phyloP scores from a whole-genome alignment of 495 filamentous ascomycete species.

The Elaphomyces granulatus region DNA sequence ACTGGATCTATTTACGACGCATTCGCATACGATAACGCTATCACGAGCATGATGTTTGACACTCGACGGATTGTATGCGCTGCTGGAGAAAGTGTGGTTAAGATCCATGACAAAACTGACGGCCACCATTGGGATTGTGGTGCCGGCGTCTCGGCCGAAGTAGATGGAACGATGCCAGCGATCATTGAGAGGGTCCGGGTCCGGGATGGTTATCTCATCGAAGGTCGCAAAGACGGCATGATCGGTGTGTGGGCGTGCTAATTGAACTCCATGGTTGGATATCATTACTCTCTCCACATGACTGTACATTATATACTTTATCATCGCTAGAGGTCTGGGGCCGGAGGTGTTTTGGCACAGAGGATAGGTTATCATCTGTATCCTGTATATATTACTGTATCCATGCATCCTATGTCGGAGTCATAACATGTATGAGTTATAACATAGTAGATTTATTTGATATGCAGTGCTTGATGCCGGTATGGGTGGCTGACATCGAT shows the following conservation, averaged over 20 bases:
- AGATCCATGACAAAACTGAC: slow-evolving; percentile 96
- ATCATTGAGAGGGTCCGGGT: slow-evolving; percentile 81
- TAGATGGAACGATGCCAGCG: slow-evolving; percentile 42
- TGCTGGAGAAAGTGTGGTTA: slow-evolving; percentile 81
- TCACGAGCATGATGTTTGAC: slow-evolving; percentile 99
- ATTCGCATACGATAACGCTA: slow-evolving; percentile 83
- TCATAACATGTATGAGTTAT: no score
- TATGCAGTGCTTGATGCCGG: no score
- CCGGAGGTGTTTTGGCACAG: no score
- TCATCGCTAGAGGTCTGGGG: no score
- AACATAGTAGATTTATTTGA: no score
- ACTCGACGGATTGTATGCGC: slow-evolving; percentile 78
- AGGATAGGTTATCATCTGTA: no score
- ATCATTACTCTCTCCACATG: slow-evolving; percentile 3
- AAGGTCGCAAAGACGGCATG: slow-evolving; percentile 76
- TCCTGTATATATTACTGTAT: no score
- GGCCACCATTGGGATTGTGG: slow-evolving; percentile 96
- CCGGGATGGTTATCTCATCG: slow-evolving; percentile 86
- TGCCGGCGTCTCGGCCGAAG: slow-evolving; percentile 52
- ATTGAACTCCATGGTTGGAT: no score
- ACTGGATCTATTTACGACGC: slow-evolving; percentile 94
- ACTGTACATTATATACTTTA: no score
- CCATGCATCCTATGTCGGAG: no score
- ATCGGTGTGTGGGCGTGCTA: slow-evolving; percentile 89
- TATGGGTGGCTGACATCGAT: no score